These are phyloP conservation scores for Geotrichum ghanense DNA, from an alignment of 805 yeast species.

Conservation along the genomic window DNA sequence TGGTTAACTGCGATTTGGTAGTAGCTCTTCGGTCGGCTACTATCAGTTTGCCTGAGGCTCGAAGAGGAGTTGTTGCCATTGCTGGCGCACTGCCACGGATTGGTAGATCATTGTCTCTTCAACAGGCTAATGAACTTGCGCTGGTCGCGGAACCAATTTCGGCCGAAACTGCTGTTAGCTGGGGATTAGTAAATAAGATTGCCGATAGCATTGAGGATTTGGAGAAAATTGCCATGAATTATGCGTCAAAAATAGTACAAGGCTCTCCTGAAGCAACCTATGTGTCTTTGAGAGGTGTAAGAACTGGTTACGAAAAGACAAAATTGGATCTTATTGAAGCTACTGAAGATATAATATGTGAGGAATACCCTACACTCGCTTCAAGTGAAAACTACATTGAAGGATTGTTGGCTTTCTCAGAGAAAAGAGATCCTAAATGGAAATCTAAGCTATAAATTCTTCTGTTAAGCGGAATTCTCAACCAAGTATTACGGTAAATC, in stretches of 20 bases:
- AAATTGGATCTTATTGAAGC: slow-evolving; percentile 11
- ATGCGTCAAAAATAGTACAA: slow-evolving; percentile 12
- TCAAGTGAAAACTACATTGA: slow-evolving; percentile 12
- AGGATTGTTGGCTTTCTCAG: slow-evolving; percentile 16
- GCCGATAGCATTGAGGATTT: slow-evolving; percentile 14
- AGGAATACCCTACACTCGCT: slow-evolving; percentile 9
- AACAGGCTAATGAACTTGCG: slow-evolving; percentile 19
- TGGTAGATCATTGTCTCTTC: slow-evolving; percentile 14
- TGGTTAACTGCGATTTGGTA: slow-evolving; percentile 19
- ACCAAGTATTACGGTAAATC: too few species aligned
- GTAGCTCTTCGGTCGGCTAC: slow-evolving; percentile 16
- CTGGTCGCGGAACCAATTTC: slow-evolving; percentile 18
- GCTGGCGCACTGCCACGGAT: slow-evolving; percentile 22
- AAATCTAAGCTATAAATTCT: background rate
- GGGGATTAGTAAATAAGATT: slow-evolving; percentile 18
- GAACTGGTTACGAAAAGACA: slow-evolving; percentile 15
- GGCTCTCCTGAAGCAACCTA: slow-evolving; percentile 19
- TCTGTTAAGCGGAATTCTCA: too few species aligned
- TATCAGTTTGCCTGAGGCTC: slow-evolving; percentile 17
- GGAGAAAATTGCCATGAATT: slow-evolving; percentile 14
- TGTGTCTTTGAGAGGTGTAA: slow-evolving; percentile 14
- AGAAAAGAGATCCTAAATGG: slow-evolving; percentile 19
- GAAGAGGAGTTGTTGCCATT: slow-evolving; percentile 18
- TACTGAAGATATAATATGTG: slow-evolving; percentile 8
- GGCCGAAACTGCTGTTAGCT: slow-evolving; percentile 15